phyloP scores from a whole-genome alignment of 2,329 filamentous ascomycete species.

The Escovopsis sp. region DNA sequence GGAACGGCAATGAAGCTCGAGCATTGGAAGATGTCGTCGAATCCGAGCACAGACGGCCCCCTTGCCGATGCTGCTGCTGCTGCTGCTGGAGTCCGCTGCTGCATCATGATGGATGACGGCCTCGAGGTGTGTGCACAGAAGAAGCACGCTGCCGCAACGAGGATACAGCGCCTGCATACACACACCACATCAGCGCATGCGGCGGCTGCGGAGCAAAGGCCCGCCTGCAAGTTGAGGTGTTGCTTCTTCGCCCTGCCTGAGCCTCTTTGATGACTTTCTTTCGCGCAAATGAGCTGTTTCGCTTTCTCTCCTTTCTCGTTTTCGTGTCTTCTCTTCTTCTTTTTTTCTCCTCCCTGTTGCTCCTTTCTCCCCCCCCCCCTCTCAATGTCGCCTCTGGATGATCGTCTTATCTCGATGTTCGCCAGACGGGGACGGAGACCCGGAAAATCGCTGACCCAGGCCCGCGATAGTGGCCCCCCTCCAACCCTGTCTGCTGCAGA shows the following conservation, averaged over 20 bases:
- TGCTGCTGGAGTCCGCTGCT: not conserved
- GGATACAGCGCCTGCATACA: not conserved
- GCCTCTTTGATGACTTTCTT: too few relatives aligned
- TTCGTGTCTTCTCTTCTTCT: too few relatives aligned
- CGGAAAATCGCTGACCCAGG: not conserved
- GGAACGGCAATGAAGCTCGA: conserved; percentile 4
- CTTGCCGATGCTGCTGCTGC: not conserved
- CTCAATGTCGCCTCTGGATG: not conserved
- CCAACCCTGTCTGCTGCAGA: conserved; percentile 3
- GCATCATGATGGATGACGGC: conserved; percentile 1
- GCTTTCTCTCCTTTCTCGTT: too few relatives aligned
- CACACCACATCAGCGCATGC: too few relatives aligned
- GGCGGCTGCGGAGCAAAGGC: too few relatives aligned
- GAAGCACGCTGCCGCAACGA: not conserved
- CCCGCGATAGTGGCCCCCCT: not conserved
- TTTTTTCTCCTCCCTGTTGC: not conserved
- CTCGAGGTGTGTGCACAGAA: not conserved
- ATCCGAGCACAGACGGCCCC: not conserved
- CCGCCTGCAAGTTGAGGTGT: too few relatives aligned
- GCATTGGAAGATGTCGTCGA: conserved; percentile 4
- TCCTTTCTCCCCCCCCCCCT: not conserved
- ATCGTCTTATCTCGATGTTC: not conserved
- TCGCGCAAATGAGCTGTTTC: too few relatives aligned
- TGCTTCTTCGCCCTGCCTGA: too few relatives aligned
- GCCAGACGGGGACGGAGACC: not conserved